Conservation (phyloP, 176 grass and related monocot species). For the Triticum timopheevii region DNA sequence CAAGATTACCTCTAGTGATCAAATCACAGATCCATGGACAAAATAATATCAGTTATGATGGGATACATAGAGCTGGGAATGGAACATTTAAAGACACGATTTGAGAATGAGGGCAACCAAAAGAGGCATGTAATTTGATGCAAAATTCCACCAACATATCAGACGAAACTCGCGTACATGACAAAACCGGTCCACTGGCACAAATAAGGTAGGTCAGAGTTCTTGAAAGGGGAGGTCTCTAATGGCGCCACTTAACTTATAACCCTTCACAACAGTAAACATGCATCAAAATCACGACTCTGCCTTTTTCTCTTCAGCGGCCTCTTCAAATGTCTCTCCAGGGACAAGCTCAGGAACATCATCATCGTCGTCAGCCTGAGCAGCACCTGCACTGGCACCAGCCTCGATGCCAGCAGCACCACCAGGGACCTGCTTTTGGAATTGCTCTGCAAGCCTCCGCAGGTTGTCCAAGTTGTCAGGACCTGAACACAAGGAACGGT, state of each 20-base stretch:
- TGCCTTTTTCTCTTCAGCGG: constrained; percentile 74
- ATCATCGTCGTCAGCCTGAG: constrained; percentile 60
- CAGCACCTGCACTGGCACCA: constrained; percentile 33
- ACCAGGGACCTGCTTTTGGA: constrained; percentile 78
- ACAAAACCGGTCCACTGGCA: constrained; percentile 44
- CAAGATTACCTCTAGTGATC: background rate
- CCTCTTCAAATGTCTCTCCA: constrained; percentile 91
- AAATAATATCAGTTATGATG: background rate
- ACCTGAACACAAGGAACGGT: constrained; percentile 44
- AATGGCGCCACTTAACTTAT: constrained; percentile 33
- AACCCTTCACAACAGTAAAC: constrained; percentile 36
- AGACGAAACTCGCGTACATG: constrained; percentile 23
- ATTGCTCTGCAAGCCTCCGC: constrained; percentile 83
- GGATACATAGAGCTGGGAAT: background rate
- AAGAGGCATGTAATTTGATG: constrained; percentile 37
- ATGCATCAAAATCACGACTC: constrained; percentile 37
- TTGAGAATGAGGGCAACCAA: background rate
- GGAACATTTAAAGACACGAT: background rate
- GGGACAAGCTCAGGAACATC: constrained; percentile 89
- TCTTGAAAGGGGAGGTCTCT: constrained; percentile 37
- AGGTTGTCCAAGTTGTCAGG: constrained; percentile 98
- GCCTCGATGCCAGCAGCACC: constrained; percentile 47
- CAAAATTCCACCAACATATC: constrained; percentile 36
- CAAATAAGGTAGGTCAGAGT: constrained; percentile 51
- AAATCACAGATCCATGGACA: background rate